Conservation (phyloP, 768 basidiomycete species). For the Termitomyces bulborhizus region DNA sequence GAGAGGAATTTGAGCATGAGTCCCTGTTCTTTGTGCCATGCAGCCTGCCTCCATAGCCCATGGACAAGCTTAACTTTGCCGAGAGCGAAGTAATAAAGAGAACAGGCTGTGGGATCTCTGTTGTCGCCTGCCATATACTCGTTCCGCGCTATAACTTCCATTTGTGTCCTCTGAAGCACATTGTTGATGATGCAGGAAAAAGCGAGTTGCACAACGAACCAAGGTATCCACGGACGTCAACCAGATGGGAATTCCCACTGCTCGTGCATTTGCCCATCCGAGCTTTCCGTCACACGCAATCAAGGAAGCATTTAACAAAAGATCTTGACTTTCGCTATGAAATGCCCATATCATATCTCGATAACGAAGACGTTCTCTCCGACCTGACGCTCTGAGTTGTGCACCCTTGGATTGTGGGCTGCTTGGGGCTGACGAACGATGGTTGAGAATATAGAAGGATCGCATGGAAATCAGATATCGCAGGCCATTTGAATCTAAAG, state of each 20-base stretch:
- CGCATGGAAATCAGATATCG: conserved; percentile 92
- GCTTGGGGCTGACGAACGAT: conserved; percentile 45
- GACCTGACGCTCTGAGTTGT: conserved; percentile 41
- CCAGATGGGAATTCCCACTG: conserved; percentile 87
- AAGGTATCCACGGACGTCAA: conserved; percentile 69
- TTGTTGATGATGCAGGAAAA: background rate
- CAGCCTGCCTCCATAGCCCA: conserved; percentile 93
- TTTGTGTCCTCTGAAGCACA: conserved; percentile 60
- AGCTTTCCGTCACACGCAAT: conserved; percentile 79
- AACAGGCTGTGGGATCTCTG: conserved; percentile 86
- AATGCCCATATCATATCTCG: conserved; percentile 98
- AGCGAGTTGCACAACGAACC: conserved; percentile 39
- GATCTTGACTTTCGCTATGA: conserved; percentile 89
- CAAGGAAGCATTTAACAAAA: conserved; percentile 66
- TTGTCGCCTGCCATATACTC: conserved; percentile 85
- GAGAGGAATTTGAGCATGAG: conserved; percentile 88
- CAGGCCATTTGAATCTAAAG: conserved; percentile 87
- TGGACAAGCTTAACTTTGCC: conserved; percentile 90
- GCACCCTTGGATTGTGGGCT: conserved; percentile 38
- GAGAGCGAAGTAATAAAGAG: conserved; percentile 91
- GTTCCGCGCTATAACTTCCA: conserved; percentile 87
- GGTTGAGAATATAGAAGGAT: conserved; percentile 82
- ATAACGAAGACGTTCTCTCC: conserved; percentile 76
- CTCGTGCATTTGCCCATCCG: conserved; percentile 84
- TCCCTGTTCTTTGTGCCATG: conserved; percentile 86